Percentiles rank a stretch among this genome's conserved stretches.
Conservation (phyloP, 2,329 filamentous ascomycete species). For the Colletotrichum sp. region DNA sequence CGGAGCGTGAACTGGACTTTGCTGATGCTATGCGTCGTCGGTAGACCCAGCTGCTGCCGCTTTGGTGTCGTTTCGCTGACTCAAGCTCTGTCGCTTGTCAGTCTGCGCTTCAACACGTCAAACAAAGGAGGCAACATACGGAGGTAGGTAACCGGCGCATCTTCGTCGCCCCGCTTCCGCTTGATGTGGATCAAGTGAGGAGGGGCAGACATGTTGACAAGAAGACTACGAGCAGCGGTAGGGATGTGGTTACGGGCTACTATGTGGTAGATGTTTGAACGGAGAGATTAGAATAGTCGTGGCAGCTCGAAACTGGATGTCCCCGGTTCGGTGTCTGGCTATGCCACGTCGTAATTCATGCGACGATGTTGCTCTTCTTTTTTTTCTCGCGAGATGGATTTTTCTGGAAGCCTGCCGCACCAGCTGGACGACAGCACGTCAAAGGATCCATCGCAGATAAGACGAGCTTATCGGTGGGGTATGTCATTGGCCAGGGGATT, state of each 20-base stretch:
- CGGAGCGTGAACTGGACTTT: constrained; percentile 27
- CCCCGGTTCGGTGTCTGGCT: not conserved
- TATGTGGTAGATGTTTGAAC: not conserved
- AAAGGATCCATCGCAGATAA: not conserved
- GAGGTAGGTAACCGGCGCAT: constrained; percentile 59
- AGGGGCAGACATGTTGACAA: constrained; percentile 55
- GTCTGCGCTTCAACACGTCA: not conserved
- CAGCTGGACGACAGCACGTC: not conserved
- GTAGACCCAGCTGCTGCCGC: constrained; percentile 59
- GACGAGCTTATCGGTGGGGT: not conserved
- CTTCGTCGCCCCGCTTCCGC: constrained; percentile 61
- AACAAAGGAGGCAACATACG: constrained; percentile 40
- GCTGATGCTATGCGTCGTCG: constrained; percentile 49
- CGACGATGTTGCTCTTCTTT: not conserved
- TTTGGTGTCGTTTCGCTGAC: constrained; percentile 57
- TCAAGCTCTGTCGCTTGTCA: constrained; percentile 50
- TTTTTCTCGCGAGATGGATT: not conserved
- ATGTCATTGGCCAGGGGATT: not conserved
- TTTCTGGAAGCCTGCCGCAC: constrained; percentile 6
- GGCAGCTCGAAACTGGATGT: not conserved
- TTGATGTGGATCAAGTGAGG: constrained; percentile 66
- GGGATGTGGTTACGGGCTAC: not conserved
- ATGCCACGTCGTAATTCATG: constrained; percentile 6
- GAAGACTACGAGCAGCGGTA: not conserved
- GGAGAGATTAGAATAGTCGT: not conserved